Evolutionary conservation across 805 yeast species (phyloP), one percentile per base, ranked within the genome.

Genomic region (Pichia paraexigua): DNA sequence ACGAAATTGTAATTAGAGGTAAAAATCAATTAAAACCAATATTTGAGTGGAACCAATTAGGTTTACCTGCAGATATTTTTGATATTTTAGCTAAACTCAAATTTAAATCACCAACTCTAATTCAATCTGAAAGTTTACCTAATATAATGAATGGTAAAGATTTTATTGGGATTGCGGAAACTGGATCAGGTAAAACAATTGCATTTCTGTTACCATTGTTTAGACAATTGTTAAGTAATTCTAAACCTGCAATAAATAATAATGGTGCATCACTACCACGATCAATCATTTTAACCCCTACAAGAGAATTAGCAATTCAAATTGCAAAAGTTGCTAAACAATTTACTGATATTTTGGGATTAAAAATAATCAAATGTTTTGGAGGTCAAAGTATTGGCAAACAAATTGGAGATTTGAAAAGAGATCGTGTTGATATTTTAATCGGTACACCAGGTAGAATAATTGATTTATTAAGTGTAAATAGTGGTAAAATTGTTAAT

Each of bases 401-500:
- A 13, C 97, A 92, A 61, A 91, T 92, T 45, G 82, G 89, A 2
- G 86, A 80, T 22, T 63, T 92, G 53, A 88, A 87, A 60, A 78
- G 79, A 51, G 92, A 94, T 0, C 81, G 83, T 15, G 20, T 35
- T 35, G 89, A 90, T 53, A 74, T 94, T 17, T 72, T 92, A 2
- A 90, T 94, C 15, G 95, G 96, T 2, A 94, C 99, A 0, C 99
- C 99, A 0, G 99, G 99, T 1, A 72, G 99, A 53, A 77, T 94
- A 57, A 92, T 94, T 50, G 99, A 94, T 67, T 69, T 94, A 42
- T 68, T 94, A 30, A 81, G 95, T 2, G 84, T 95, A 4, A 92
- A 92, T 63, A 70, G 78, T 40, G 97, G 97, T 0, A 74, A 88
- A 47, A 79, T 90, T 1, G 74, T 86, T 3, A 83, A 81, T 54